Evolutionary conservation across 176 grass and related monocot genomes (phyloP).

Genomic region (Oryza australiensis): DNA sequence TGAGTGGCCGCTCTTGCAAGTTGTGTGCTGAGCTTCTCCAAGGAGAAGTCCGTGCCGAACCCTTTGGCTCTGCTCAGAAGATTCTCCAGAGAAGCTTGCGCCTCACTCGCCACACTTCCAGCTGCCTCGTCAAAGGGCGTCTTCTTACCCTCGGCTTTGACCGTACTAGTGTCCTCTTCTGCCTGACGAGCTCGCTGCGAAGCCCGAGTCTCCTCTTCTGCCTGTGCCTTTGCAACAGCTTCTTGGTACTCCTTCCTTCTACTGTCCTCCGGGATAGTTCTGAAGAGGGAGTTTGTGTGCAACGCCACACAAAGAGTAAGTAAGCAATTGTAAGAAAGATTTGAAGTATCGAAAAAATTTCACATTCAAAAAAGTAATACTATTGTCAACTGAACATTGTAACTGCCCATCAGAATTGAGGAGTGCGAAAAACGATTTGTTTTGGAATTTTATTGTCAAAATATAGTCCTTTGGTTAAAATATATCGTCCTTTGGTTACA

Average conservation of each 20-base stretch:
- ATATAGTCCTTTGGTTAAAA: neutral
- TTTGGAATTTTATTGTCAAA: neutral
- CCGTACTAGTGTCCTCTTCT: conserved; percentile 44
- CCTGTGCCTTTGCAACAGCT: conserved; percentile 62
- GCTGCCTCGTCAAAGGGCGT: conserved; percentile 26
- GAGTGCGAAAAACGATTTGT: neutral
- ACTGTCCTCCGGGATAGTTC: conserved; percentile 79
- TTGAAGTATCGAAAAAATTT: neutral
- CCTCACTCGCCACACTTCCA: conserved; percentile 4
- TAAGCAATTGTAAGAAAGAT: neutral
- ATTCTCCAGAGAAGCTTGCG: conserved; percentile 50
- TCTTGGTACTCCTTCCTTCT: conserved; percentile 82
- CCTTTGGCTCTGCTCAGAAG: conserved; percentile 63
- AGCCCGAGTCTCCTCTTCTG: conserved; percentile 54
- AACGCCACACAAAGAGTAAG: neutral
- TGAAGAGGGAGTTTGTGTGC: conserved; percentile 19
- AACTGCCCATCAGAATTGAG: neutral
- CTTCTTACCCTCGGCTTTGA: conserved; percentile 26
- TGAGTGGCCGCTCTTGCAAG: conserved; percentile 25
- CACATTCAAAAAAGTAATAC: neutral
- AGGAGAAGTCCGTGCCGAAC: conserved; percentile 58
- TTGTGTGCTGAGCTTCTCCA: conserved; percentile 76
- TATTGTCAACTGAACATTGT: neutral
- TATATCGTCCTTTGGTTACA: neutral
- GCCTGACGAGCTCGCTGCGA: conserved; percentile 47